Percentiles rank a stretch among this genome's conserved stretches.
phyloP scores from a whole-genome alignment of 2,329 filamentous ascomycete species.

The Biscogniauxia mediterranea region DNA sequence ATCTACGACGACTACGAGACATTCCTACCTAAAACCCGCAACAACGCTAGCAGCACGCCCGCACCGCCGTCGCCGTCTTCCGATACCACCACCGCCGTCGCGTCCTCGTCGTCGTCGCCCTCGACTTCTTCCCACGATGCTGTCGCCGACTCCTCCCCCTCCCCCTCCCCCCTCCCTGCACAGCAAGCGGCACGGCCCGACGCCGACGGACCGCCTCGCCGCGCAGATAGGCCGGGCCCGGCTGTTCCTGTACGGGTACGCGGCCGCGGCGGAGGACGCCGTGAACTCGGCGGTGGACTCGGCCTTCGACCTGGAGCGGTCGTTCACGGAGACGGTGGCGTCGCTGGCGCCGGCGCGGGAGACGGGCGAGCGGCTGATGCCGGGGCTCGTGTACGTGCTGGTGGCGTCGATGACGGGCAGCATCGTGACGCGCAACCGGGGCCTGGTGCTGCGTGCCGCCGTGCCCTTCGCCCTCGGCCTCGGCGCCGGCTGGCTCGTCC shows the following conservation, averaged over 20 bases:
- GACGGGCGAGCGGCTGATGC: constrained; percentile 84
- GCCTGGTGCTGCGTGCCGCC: constrained; percentile 74
- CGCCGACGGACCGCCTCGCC: constrained; percentile 87
- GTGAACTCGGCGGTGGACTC: constrained; percentile 80
- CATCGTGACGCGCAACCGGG: constrained; percentile 86
- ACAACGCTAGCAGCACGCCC: constrained; percentile 15
- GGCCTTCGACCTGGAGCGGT: constrained; percentile 81
- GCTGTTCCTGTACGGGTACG: constrained; percentile 75
- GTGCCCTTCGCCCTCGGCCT: constrained; percentile 79
- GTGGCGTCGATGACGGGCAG: constrained; percentile 93
- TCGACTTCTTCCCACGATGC: constrained; percentile 11
- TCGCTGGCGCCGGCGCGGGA: constrained; percentile 83
- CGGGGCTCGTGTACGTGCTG: constrained; percentile 86
- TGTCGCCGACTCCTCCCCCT: constrained; percentile 8
- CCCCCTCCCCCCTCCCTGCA: constrained; percentile 31
- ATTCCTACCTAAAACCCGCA: constrained; percentile 28
- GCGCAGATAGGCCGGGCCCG: constrained; percentile 77
- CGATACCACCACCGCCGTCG: constrained; percentile 23
- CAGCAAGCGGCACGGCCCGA: constrained; percentile 50
- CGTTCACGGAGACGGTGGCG: constrained; percentile 85
- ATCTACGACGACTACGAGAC: constrained; percentile 75
- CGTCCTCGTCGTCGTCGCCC: constrained; percentile 23
- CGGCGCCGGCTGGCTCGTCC: constrained; percentile 76
- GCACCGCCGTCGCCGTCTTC: constrained; percentile 34
- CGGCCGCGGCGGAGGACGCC: constrained; percentile 71